These are phyloP conservation scores for Chlorella vulgaris DNA, from an alignment of 139 green algal species.

Conservation along the genomic window DNA sequence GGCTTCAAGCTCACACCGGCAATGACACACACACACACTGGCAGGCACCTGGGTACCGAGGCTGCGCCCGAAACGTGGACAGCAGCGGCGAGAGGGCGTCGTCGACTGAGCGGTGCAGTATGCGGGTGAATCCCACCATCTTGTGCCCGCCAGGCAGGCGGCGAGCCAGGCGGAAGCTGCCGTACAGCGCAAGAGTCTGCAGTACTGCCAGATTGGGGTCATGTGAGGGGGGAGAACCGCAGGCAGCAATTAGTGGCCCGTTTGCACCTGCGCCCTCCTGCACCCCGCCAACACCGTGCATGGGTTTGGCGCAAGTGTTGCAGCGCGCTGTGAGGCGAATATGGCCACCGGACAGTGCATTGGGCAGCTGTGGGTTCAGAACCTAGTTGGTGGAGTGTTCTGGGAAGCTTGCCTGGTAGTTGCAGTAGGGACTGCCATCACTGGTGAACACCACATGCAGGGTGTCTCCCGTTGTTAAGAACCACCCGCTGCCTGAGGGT, in stretches of 20 bases:
- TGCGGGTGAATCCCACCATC: conserved; percentile 83
- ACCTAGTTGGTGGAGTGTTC: no score
- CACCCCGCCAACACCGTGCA: no score
- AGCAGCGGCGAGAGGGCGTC: conserved; percentile 76
- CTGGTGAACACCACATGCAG: conserved; percentile 86
- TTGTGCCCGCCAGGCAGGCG: conserved; percentile 69
- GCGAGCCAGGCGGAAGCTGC: conserved; percentile 76
- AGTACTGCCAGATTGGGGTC: not conserved
- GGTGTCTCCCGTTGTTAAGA: conserved; percentile 34
- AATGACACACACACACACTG: no score
- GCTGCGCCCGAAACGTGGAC: not conserved
- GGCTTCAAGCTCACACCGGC: no score
- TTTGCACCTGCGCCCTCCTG: no score
- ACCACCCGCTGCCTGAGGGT: not conserved
- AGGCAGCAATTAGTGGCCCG: no score
- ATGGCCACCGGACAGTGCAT: no score
- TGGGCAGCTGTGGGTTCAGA: not conserved
- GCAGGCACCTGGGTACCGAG: not conserved
- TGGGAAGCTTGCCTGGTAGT: not conserved
- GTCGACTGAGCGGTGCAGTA: conserved; percentile 75
- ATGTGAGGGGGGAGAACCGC: not conserved
- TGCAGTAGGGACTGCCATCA: conserved; percentile 61
- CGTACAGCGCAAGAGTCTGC: conserved; percentile 57
- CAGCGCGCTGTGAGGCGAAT: no score
- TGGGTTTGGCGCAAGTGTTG: no score